Conservation (phyloP, 129 eudicot genomes). For the Chrysanthemum makinoi region DNA sequence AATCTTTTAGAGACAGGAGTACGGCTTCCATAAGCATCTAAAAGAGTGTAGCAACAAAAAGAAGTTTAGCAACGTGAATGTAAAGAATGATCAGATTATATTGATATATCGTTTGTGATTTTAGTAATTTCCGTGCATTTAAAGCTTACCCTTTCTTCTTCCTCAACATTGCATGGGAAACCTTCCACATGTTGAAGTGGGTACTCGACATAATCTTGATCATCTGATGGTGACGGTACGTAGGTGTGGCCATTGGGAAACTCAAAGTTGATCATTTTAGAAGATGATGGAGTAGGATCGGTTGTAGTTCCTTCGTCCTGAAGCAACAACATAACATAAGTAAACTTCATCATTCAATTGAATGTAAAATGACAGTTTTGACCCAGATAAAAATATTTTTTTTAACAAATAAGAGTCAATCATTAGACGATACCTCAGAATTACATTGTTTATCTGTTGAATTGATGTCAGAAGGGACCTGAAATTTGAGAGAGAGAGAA, state of each 20-base stretch:
- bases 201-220: constrained; percentile 86
- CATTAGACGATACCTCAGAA: constrained; percentile 47
- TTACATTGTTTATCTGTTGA: constrained; percentile 54
- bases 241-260: constrained; percentile 55
- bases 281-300: constrained; percentile 56
- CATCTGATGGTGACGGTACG: constrained; percentile 48
- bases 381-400: no score
- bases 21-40: constrained; percentile 92
- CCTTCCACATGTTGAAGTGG: constrained; percentile 64
- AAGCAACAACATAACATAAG: constrained; percentile 19
- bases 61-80: not conserved
- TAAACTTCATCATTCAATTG: not conserved
- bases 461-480: constrained; percentile 86
- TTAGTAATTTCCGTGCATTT: not conserved
- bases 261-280: constrained; percentile 83
- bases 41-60: not conserved
- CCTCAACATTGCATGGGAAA: constrained; percentile 75
- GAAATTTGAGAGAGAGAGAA: constrained; percentile 15
- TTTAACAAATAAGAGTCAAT: no score
- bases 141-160: constrained; percentile 79
- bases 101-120: not conserved
- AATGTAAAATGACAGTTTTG: no score
- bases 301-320: constrained; percentile 66
- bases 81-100: not conserved
- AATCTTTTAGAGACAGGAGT: constrained; percentile 69